These are phyloP conservation scores for Sambucus nigra DNA, from an alignment of 129 eudicot species.

Conservation along the genomic window DNA sequence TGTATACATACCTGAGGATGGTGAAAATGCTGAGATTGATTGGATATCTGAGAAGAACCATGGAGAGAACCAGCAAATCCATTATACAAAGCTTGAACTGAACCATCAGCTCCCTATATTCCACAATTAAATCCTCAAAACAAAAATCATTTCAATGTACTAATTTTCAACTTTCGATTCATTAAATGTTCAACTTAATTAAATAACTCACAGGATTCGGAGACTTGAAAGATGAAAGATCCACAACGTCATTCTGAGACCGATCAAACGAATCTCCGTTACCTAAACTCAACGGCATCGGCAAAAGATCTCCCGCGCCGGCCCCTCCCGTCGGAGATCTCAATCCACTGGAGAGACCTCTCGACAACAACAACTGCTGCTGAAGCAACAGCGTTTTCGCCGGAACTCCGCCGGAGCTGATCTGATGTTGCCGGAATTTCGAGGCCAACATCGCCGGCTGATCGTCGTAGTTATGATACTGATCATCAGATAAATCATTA, in stretches of 20 bases:
- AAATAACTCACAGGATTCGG: slow-evolving; percentile 23
- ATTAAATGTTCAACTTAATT: neutral
- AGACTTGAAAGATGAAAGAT: slow-evolving; percentile 22
- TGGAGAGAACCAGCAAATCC: slow-evolving; percentile 52
- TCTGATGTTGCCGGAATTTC: slow-evolving; percentile 61
- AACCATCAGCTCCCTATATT: slow-evolving; percentile 39
- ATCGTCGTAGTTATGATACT: slow-evolving; percentile 24
- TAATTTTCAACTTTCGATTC: neutral
- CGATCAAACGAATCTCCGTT: slow-evolving; percentile 10
- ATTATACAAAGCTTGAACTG: slow-evolving; percentile 58
- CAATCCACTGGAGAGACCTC: slow-evolving; percentile 30
- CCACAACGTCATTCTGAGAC: slow-evolving; percentile 13
- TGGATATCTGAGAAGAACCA: slow-evolving; percentile 39
- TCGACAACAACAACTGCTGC: slow-evolving; percentile 52
- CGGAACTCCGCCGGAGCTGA: slow-evolving; percentile 30
- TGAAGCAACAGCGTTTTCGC: slow-evolving; percentile 46
- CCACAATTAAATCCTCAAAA: neutral
- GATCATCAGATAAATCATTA: neutral
- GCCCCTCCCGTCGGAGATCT: slow-evolving; percentile 8
- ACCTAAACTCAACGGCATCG: slow-evolving; percentile 11
- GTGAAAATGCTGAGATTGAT: slow-evolving; percentile 53
- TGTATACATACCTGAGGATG: slow-evolving; percentile 29
- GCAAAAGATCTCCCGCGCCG: slow-evolving; percentile 6
- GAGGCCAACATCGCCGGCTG: slow-evolving; percentile 38
- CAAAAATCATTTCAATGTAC: neutral